Evolutionary conservation across 2,329 filamentous ascomycete genomes (phyloP), one percentile per base, ranked within the genome.

Genomic region (Neocatenulostroma microsporum): DNA sequence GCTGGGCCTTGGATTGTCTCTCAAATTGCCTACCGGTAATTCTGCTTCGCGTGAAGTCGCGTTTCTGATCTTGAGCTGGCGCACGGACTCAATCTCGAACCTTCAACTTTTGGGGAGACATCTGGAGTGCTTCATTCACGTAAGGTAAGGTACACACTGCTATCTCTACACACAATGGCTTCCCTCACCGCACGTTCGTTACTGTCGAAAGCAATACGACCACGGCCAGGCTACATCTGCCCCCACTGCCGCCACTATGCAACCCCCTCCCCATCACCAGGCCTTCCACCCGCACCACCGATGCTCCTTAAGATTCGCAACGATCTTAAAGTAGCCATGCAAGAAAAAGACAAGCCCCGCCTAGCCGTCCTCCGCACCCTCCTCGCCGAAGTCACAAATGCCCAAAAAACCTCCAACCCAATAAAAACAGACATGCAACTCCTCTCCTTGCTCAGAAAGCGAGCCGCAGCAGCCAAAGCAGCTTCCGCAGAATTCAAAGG

Each of bases 371-470:
- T 89, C 32, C 80, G 84, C 48, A 61, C 70, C 26, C 64, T 88
- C 44, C 71, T 88, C 46, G 70, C 81, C 21, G 74, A 81, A 44
- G 77, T 82, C 43, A 78, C 80, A 49, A 88, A 87, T 61, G 78
- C 81, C 21, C 80, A 78, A 57, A 88, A 88, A 63, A 85, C 82
- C 11, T 55, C 70, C 25, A 68, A 65, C 25, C 83, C 84, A n/a
- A 75, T 88, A 53, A 68, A 66, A 37, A 83, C 76, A 15, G 82
- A 89, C 58, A 70, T 73, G 45, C 75, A 82, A 53, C 69, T 89
- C 37, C 73, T 86, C 19, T 64, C 69, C 6, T 66, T 88, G 32
- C 70, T 91, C 38, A 72, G 75, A 45, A 81, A 79, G 61, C 73
- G 77, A 34, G 71, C 74, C 15, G 70, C 72, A 28, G 66, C 71